Evolutionary conservation across 2,329 filamentous ascomycete genomes (phyloP), one percentile per base, ranked within the genome.

Genomic region (Grosmannia clavigera): DNA sequence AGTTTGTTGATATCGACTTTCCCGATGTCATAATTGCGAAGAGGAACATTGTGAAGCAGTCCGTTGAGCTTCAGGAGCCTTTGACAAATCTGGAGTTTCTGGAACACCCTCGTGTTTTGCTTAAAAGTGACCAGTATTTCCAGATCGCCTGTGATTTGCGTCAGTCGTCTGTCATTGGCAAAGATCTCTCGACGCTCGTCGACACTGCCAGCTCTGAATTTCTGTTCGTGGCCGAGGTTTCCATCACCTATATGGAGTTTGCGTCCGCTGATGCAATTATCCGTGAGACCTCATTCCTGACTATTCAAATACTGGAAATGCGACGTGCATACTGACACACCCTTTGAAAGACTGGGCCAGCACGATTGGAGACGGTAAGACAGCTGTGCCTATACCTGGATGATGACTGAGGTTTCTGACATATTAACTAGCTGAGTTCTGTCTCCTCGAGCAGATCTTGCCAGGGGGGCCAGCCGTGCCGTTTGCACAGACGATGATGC

Each of bases 1-100:
- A 79, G 19, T 96, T 95, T 67, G 78, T 96, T 58, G 91, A 96
- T 69, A 82, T 96, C 58, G 92, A 96, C 70, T 95, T 94, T 67
- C 86, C 85, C 11, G 84, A 90, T 62, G 76, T 95, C 57, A 90
- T 96, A 73, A 70, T 78, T 54, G 85, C 83, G 70, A 96, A 96
- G 72, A 78, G 83, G 62, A 76, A 80, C 35, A 79, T 87, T 25
- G 86, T 96, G 52, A 72, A 82, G 46, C 76, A 78, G 55, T 88
- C 84, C 0, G 75, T 80, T 3, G 80, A 84, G 64, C 76, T 92
- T 5, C 76, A 76, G 60, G 74, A 75, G 10, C 71, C 80, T 14
- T 72, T 85, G 50, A 75, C 74, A 7, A 73, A 76, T 60, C 64
- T 80, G 58, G 70, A 74, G 60, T 68, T 71, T 19, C 66, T 69